Evolutionary conservation across 345 rosid genomes (phyloP), one percentile per base, ranked within the genome.

Genomic region (Melastoma malabathricum): DNA sequence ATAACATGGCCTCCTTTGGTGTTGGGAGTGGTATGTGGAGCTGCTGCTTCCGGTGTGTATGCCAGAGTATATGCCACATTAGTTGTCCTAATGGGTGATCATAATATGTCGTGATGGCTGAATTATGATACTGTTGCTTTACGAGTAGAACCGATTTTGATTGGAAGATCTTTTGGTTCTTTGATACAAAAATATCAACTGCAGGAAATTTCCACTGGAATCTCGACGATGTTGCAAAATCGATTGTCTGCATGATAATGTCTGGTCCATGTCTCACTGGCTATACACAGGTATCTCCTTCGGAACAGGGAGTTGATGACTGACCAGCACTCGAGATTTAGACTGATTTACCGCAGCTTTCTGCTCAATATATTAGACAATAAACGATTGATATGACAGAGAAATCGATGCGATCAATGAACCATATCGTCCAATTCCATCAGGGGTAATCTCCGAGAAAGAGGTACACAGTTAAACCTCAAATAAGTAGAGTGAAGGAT

Each of bases 1-100:
- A 96, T 90, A 55, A 90, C 98, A 27, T 90, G 98, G 98, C 96
- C 98, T 69, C 98, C 98, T 8, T 52, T 90, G 59, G 83, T 90
- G 3, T 90, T 94, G 86, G 98, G 98, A 66, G 75, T 90, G 39
- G 89, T 86, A 45, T 90, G 98, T 47, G 98, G 98, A 50, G 98
- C 96, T 71, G 98, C 98, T 64, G 98, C 98, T 52, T 90, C 98
- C 38, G 98, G 98, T 90, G 72, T 61, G 50, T 13, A 54, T 29
- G 55, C 20, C 19, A 19, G 43, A 20, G 38, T 43, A 56, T 10
- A 31, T 29, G 31, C 38, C 38, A 31, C 10, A 31, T 31, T 31
- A 31, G 38, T 2, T 31, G 38, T 31, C 38, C 38, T 31, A 9
- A 5, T 31, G 38, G 1, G 38, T 31, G 38, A 31, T 9, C 38